These are phyloP conservation scores for Boletellus sp. DNA, from an alignment of 768 basidiomycete species.

Conservation along the genomic window DNA sequence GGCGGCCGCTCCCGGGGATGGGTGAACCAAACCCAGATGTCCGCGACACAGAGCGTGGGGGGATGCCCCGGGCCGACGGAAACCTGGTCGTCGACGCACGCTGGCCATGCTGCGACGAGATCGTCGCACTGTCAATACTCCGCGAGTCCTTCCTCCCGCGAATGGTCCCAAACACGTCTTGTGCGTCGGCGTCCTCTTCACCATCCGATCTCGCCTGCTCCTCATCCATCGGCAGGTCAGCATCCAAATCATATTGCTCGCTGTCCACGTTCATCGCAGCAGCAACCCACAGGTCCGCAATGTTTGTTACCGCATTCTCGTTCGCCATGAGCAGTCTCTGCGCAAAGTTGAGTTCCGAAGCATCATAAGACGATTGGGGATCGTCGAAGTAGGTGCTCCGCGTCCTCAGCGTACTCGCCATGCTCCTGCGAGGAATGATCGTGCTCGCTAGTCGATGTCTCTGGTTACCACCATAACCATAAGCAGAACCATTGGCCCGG, in stretches of 20 bases:
- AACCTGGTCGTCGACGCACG: slow-evolving; percentile 26
- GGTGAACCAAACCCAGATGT: slow-evolving; percentile 32
- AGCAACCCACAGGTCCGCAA: slow-evolving; percentile 96
- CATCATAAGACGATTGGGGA: slow-evolving; percentile 38
- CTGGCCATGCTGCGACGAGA: slow-evolving; percentile 20
- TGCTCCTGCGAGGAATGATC: slow-evolving; percentile 49
- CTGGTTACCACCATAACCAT: slow-evolving; percentile 64
- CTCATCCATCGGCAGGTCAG: slow-evolving; percentile 22
- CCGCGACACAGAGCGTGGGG: slow-evolving; percentile 31
- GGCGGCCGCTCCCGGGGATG: slow-evolving; percentile 32
- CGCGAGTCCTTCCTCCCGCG: slow-evolving; percentile 20
- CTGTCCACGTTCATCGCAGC: slow-evolving; percentile 94
- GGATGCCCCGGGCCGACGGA: slow-evolving; percentile 26
- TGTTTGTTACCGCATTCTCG: slow-evolving; percentile 90
- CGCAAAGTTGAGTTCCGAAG: slow-evolving; percentile 74
- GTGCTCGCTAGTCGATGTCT: slow-evolving; percentile 53
- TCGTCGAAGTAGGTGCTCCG: slow-evolving; percentile 46
- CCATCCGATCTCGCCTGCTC: slow-evolving; percentile 35
- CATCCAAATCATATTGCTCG: slow-evolving; percentile 60
- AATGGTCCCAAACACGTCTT: slow-evolving; percentile 23
- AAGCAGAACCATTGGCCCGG: slow-evolving; percentile 71
- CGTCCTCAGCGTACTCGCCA: slow-evolving; percentile 48
- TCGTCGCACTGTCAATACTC: slow-evolving; percentile 12
- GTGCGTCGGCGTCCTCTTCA: slow-evolving; percentile 40
- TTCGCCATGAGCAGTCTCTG: slow-evolving; percentile 89